Conservation (phyloP, 2,329 filamentous ascomycete genomes). For the Xylariaceae sp. region DNA sequence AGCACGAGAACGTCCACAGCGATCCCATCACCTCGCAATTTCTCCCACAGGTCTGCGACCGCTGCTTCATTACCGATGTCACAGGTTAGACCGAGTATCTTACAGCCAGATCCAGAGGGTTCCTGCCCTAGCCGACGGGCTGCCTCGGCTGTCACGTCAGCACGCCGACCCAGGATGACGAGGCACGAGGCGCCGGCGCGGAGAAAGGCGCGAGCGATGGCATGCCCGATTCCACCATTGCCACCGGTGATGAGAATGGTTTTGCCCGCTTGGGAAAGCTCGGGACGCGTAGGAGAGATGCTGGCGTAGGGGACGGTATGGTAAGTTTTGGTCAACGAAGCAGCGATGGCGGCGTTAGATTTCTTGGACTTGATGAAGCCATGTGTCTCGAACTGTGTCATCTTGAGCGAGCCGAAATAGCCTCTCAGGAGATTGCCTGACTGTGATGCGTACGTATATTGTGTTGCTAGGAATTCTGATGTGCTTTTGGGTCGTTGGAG, state of each 20-base stretch:
- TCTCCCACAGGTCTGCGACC: constrained; percentile 29
- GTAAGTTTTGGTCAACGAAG: constrained; percentile 20
- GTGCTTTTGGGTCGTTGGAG: no score
- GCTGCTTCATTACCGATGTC: constrained; percentile 21
- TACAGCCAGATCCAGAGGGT: no score
- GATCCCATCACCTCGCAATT: constrained; percentile 8
- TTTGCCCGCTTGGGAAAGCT: constrained; percentile 36
- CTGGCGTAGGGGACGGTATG: constrained; percentile 32
- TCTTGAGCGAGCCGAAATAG: neutral
- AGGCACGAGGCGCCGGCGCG: constrained; percentile 33
- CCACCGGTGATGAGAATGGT: constrained; percentile 65
- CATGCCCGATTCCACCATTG: constrained; percentile 61
- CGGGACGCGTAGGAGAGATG: constrained; percentile 32
- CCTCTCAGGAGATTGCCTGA: no score
- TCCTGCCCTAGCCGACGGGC: constrained; percentile 17
- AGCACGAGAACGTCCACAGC: constrained; percentile 31
- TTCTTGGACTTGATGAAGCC: neutral
- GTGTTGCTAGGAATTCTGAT: no score
- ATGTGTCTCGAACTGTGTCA: constrained; percentile 8
- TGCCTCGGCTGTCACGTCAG: constrained; percentile 25
- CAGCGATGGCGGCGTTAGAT: no score
- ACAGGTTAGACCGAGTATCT: constrained; percentile 16
- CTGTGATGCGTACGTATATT: no score
- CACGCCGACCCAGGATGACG: constrained; percentile 35
- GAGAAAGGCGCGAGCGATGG: constrained; percentile 55